Percentiles rank a stretch among this genome's conserved stretches.
These are phyloP conservation scores for Cylindrodendrum hubeiense DNA, from an alignment of 2,329 filamentous ascomycete species.

Conservation along the genomic window DNA sequence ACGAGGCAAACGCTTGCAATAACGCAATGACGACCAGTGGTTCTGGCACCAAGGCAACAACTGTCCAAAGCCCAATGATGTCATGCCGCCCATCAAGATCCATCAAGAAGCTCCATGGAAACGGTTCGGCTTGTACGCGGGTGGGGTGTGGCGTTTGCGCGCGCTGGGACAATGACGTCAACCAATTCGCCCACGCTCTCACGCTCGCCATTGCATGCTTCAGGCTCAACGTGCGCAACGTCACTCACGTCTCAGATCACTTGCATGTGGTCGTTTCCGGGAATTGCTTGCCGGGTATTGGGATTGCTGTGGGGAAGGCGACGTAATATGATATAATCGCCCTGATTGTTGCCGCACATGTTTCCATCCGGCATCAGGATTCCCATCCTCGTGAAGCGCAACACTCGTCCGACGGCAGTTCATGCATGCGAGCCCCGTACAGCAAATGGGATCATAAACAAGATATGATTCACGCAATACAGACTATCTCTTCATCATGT, in stretches of 20 bases:
- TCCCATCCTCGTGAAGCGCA: constrained; percentile 6
- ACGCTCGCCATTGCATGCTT: neutral
- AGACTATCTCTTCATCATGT: too few species aligned
- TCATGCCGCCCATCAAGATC: constrained; percentile 30
- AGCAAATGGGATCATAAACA: too few species aligned
- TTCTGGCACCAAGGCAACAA: constrained; percentile 1
- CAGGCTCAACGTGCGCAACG: neutral
- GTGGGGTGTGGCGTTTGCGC: constrained; percentile 12
- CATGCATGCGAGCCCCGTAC: too few species aligned
- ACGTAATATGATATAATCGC: constrained; percentile 33
- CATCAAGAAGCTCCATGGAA: constrained; percentile 2
- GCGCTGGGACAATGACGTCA: constrained; percentile 19
- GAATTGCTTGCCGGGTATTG: neutral
- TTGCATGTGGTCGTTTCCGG: neutral
- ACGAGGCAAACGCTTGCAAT: constrained; percentile 25
- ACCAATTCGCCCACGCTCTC: constrained; percentile 1
- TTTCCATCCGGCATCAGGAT: constrained; percentile 21
- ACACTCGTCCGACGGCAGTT: neutral
- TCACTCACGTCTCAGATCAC: neutral
- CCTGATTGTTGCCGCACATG: constrained; percentile 5
- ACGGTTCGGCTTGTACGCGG: neutral
- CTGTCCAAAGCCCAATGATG: constrained; percentile 33
- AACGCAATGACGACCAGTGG: constrained; percentile 11
- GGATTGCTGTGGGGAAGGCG: neutral
- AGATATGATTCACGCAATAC: too few species aligned